Evolutionary conservation across 331 rosid genomes (phyloP), one percentile per base, ranked within the genome.

Genomic region (Saraca asoca): DNA sequence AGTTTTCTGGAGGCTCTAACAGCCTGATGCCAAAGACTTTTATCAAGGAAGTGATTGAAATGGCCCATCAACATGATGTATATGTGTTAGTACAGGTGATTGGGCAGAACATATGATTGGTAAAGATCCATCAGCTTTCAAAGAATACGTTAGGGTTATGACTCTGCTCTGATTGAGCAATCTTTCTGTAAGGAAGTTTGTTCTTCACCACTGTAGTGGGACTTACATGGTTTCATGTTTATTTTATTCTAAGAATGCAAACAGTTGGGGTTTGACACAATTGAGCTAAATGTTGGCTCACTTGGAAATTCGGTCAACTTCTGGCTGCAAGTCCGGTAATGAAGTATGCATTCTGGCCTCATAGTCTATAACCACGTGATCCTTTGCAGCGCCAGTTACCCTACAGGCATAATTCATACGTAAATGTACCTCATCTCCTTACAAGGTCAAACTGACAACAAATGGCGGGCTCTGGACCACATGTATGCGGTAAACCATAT

Each of bases 401-500:
- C 98, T 97, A 94, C 0, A 97, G 98, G 62, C 98, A 94, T 41
- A 66, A 64, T 69, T 94, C 97, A 75, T 94, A 93, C n/a, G n/a
- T n/a, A n/a, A n/a, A n/a, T n/a, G n/a, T n/a, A n/a, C n/a, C n/a
- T n/a, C n/a, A n/a, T n/a, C n/a, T 81, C 58, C 98, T 91, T 41
- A 97, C 98, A 80, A 94, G 90, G 73, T 94, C 99, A 65, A 94
- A 94, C 82, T 90, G 97, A 71, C 99, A 94, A 74, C 99, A 94
- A 51, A 94, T 79, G 44, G 97, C 99, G 38, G 99, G 99, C 82
- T 94, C 97, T 0, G 99, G 99, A 33, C 99, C 99, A 81, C 99
- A 94, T 24, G 99, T 94, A 71, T 94, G 99, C 57, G 99, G 99
- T 83, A 94, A 80, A 77, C 90, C 99, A 70, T 94, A 94, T 7